Evolutionary conservation across 805 yeast species (phyloP).

Genomic region (Ogataea pini): DNA sequence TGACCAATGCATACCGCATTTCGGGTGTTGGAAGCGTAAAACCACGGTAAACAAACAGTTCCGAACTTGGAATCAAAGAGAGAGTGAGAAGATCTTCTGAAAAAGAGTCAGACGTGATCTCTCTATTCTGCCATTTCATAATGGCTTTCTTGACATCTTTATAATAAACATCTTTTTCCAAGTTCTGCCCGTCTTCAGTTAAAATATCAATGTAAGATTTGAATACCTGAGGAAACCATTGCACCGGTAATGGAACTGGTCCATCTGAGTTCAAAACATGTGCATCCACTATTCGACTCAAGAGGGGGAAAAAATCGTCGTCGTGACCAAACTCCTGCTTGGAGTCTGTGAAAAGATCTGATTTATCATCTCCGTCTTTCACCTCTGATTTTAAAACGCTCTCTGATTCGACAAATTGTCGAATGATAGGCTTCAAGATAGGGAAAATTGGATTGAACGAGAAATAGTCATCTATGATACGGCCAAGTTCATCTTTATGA

Average conservation of each 20-base stretch:
- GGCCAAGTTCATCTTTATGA: constrained; percentile 3
- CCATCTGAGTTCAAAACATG: constrained; percentile 4
- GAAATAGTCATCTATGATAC: constrained; percentile 25
- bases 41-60: constrained; percentile 20
- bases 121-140: constrained; percentile 19
- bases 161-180: constrained; percentile 27
- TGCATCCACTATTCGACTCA: constrained; percentile 11
- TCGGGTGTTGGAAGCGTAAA: constrained; percentile 24
- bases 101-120: constrained; percentile 19
- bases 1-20: constrained; percentile 32
- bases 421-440: constrained; percentile 24
- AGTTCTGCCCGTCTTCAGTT: constrained; percentile 13
- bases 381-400: not conserved
- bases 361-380: not conserved
- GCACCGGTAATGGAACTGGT: constrained; percentile 17
- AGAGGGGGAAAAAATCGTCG: constrained; percentile 4
- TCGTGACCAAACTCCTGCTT: not conserved
- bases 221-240: constrained; percentile 31
- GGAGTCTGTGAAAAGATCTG: not conserved
- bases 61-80: constrained; percentile 31
- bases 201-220: constrained; percentile 23
- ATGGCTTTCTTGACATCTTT: constrained; percentile 21
- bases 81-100: constrained; percentile 23
- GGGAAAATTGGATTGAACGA: constrained; percentile 31
- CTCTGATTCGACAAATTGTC: constrained; percentile 12